Evolutionary conservation across 2,329 filamentous ascomycete species (phyloP).

Genomic region (Pseudodiploospora longispora): DNA sequence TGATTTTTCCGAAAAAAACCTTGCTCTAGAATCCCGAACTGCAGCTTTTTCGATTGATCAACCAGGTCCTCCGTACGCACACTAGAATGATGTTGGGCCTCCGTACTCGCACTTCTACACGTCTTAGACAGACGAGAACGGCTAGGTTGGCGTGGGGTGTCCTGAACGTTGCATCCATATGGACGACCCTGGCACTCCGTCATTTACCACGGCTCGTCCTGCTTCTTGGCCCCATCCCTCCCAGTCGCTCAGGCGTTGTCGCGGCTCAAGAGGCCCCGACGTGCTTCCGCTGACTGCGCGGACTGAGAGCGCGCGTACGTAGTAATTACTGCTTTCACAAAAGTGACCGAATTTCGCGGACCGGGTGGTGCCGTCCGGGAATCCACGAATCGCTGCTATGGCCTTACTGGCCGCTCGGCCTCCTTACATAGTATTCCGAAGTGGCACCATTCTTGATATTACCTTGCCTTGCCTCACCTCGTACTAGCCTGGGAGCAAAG

Average conservation of each 20-base stretch:
- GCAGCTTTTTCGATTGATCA: too few relatives aligned
- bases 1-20: too few relatives aligned
- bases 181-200: conserved; percentile 8
- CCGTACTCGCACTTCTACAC: too few relatives aligned
- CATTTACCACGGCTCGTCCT: conserved; percentile 6
- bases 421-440: conserved; percentile 3
- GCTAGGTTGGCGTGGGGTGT: conserved; percentile 7
- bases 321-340: background rate
- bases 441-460: conserved; percentile 5
- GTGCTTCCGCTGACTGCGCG: conserved; percentile 3
- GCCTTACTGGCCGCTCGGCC: conserved; percentile 3
- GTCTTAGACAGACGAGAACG: too few relatives aligned
- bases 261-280: conserved; percentile 7
- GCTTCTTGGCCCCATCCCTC: background rate
- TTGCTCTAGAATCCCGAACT: too few relatives aligned
- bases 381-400: conserved; percentile 1
- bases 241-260: conserved; percentile 5
- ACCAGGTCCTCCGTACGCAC: too few relatives aligned
- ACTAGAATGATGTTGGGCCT: too few relatives aligned
- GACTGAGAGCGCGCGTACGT: background rate
- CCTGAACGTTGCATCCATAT: conserved; percentile 6
- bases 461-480: background rate
- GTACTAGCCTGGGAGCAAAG: background rate
- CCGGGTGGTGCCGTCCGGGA: background rate
- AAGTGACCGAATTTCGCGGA: conserved; percentile 4